Evolutionary conservation across 306 rosid genomes (phyloP), one percentile per base, ranked within the genome.

Genomic region (Glycine tomentella): DNA sequence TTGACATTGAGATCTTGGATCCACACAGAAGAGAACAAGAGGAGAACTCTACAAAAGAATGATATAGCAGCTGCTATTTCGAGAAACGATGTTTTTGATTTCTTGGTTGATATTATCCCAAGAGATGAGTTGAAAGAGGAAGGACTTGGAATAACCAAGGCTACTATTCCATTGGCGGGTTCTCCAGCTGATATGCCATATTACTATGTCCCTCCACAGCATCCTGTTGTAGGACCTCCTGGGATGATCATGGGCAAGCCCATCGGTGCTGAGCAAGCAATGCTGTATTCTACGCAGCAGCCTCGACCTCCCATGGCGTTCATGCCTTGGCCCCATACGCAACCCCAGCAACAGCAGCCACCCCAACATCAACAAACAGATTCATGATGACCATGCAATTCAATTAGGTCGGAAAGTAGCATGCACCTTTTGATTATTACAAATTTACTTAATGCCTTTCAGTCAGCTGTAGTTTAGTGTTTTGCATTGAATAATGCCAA

Each of bases 161-260:
- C 86, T 70, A 78, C 87, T 67, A 78, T 91, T 72, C 97, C 97
- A 11, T 79, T 87, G 17, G 87, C 81, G 76, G 94, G 91, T 45
- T 84, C 94, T 13, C 88, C 94, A 0, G 87, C 91, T 20, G 91
- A 93, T 81, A 73, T 91, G 50, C 94, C 97, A 7, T 93, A 87
- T 78, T 91, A 87, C 78, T 90, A 88, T 78, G 90, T 82, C 61
- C 90, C 89, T 57, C 90, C 89, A 6, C 91, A 81, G 86, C 94
- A 86, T 75, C 92, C 89, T 16, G 85, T 78, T 16, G 85, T 78
- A 11, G 90, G 86, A 44, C 88, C 91, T 53, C 56, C 95, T 5
- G 95, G 90, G 63, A 89, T 91, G 97, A 91, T 88, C 79, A 88
- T 93, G 97, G 97, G 97, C 74, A 93, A 93, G 67, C 92, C 92